Evolutionary conservation across 306 rosid genomes (phyloP).

Genomic region (Cicer pinnatifidum): DNA sequence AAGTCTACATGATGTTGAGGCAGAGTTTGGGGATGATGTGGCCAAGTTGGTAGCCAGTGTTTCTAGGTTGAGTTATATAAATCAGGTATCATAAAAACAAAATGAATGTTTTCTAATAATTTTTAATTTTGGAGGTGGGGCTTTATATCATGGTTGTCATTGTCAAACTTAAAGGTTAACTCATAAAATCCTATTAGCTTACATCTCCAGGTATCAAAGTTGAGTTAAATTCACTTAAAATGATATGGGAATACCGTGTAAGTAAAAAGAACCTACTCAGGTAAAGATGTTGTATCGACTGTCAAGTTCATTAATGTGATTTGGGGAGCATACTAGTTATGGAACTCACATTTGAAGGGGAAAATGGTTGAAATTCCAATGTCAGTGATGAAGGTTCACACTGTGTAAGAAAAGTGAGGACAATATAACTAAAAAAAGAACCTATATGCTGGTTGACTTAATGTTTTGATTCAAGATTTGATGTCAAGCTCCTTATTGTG

Average conservation of each 20-base stretch:
- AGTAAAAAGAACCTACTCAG: neutral
- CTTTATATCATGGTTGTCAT: slow-evolving; percentile 11
- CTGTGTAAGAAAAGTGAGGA: neutral
- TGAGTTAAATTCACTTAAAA: slow-evolving; percentile 7
- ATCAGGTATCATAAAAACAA: slow-evolving; percentile 69
- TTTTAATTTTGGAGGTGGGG: slow-evolving; percentile 43
- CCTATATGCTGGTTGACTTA: neutral
- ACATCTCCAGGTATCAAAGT: neutral
- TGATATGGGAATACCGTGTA: neutral
- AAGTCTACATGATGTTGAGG: slow-evolving; percentile 69
- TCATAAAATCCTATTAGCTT: neutral
- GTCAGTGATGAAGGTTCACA: neutral
- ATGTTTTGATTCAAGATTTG: neutral
- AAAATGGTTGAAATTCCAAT: neutral
- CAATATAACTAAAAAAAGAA: neutral
- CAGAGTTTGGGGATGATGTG: slow-evolving; percentile 85
- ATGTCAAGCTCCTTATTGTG: neutral
- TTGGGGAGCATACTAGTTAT: neutral
- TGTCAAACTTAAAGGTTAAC: slow-evolving; percentile 1
- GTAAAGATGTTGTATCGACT: neutral
- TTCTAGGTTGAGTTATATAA: slow-evolving; percentile 86
- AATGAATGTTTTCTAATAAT: slow-evolving; percentile 22
- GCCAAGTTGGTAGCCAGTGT: slow-evolving; percentile 88
- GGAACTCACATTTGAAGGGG: slow-evolving; percentile 2
- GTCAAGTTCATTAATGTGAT: neutral